Conservation (phyloP, 2,329 filamentous ascomycete genomes). For the Neonectria hederae region DNA sequence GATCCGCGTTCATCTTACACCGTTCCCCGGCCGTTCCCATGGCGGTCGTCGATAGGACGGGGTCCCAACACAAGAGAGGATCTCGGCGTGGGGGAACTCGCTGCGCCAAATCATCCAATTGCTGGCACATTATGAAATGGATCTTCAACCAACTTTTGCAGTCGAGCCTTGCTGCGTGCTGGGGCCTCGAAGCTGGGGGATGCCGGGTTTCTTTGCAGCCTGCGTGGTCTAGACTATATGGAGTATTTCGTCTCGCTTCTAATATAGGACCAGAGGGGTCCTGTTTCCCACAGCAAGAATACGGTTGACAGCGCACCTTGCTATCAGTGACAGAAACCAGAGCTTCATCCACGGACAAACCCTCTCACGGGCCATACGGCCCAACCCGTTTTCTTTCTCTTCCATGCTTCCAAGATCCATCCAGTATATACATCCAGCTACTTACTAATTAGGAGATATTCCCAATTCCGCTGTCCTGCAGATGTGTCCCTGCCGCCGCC, state of each 20-base stretch:
- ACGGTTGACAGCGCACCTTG: not conserved
- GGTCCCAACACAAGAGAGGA: constrained; percentile 14
- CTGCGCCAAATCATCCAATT: constrained; percentile 9
- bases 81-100: constrained; percentile 12
- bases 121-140: not conserved
- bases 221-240: constrained; percentile 8
- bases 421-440: not conserved
- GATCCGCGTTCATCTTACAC: constrained; percentile 24
- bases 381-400: not conserved
- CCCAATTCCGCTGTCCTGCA: constrained; percentile 8
- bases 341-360: not conserved
- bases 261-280: not conserved
- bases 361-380: not conserved
- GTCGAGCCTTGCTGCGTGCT: not conserved
- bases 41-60: constrained; percentile 14
- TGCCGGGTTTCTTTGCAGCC: constrained; percentile 12
- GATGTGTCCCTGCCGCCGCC: constrained; percentile 8
- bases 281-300: not conserved
- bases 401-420: not conserved
- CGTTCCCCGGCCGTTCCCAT: constrained; percentile 31
- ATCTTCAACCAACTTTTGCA: constrained; percentile 5
- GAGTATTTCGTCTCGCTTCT: constrained; percentile 7
- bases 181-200: constrained; percentile 13
- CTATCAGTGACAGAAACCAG: not conserved
- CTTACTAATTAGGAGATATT: not conserved